Evolutionary conservation across 2,329 filamentous ascomycete species (phyloP), one percentile per base, ranked within the genome.

Genomic region (Tolypocladium sp.): DNA sequence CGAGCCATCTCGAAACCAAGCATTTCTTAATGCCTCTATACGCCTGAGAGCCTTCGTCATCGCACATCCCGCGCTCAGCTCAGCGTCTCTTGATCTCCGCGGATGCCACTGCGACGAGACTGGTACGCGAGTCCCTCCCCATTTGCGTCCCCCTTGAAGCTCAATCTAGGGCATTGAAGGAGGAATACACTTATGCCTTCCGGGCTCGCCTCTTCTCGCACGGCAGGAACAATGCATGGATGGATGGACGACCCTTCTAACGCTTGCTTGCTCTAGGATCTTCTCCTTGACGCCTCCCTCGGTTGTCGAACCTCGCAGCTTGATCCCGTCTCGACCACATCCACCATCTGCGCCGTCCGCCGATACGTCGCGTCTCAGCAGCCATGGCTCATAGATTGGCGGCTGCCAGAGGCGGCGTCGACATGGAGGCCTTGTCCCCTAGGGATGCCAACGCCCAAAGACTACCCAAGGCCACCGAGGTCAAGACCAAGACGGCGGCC

Each of bases 341-440:
- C 46, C 25, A 49, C 51, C 10, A 7, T 44, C n/a, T 22, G 20
- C 49, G 40, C 17, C 51, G 49, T 49, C 49, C 44, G 22, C 27
- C 22, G 27, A 41, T 54, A 40, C 51, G 35, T 33, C 22, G 1
- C 33, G 33, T 35, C 42, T 57, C 58, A 54, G 41, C 55, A 58
- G 62, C 60, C 62, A 81, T 81, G 79, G 74, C 79, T 62, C 77
- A 81, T 68, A 75, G 76, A 69, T 72, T 81, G 68, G 76, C 74
- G 63, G 72, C 61, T 44, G 63, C 74, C 61, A 80, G 77, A 71
- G 80, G 79, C 62, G 74, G 71, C 67, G 69, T 79, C 69, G 82
- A 86, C 65, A 77, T 84, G 72, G 85, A 87, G 71, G 84, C 85
- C 58, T 76, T 88, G 70, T 86, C 84, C 60, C 84, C 84, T 66